A percentile compares a stretch with the other conserved stretches of the same genome.
These are phyloP conservation scores for Colletotrichum lupini DNA, from an alignment of 2,329 filamentous ascomycete species.

Conservation along the genomic window DNA sequence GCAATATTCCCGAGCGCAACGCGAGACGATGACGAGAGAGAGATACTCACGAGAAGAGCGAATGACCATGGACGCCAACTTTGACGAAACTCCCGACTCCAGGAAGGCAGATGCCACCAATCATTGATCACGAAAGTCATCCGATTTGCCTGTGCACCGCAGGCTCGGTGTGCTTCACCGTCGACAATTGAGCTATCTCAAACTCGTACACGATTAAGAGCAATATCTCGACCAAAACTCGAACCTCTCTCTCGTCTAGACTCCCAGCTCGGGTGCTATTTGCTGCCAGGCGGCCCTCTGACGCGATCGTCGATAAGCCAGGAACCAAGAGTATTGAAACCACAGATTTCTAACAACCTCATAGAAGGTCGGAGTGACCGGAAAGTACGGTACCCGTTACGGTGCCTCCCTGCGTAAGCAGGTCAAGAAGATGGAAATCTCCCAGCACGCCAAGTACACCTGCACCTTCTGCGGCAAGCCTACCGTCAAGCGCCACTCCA, in stretches of 20 bases:
- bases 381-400: slow-evolving; percentile 96
- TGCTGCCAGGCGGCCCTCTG: background rate
- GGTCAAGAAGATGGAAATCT: slow-evolving; percentile 99
- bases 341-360: slow-evolving; percentile 33
- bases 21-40: slow-evolving; percentile 26
- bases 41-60: background rate
- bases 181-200: no score
- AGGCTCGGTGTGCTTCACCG: no score
- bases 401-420: slow-evolving; percentile 99
- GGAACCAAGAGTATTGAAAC: background rate
- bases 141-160: no score
- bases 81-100: background rate
- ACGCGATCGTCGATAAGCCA: slow-evolving; percentile 5
- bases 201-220: no score
- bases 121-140: background rate
- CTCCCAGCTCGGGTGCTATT: background rate
- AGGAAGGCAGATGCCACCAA: no score
- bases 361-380: slow-evolving; percentile 97
- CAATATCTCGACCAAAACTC: no score
- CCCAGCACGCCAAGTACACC: slow-evolving; percentile 95
- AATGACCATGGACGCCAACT: background rate
- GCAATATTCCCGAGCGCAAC: background rate
- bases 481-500: slow-evolving; percentile 88
- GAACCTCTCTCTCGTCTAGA: slow-evolving; percentile 10
- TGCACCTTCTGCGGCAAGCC: slow-evolving; percentile 99